Evolutionary conservation across 1,139 yeast genomes (phyloP), one percentile per base, ranked within the genome.

Genomic region (Candida tunisiensis): DNA sequence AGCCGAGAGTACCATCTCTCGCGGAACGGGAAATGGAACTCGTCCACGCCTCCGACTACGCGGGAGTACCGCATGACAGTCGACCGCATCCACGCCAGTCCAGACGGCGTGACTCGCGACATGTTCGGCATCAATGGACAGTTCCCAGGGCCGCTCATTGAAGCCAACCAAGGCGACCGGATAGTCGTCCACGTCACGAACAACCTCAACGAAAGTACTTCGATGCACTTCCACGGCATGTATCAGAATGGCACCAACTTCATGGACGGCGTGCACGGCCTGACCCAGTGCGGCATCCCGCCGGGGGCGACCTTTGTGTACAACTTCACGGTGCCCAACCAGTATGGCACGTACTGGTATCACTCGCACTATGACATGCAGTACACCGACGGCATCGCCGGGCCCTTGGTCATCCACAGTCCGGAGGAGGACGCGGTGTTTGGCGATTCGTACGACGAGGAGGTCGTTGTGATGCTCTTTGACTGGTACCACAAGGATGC

Each of bases 151-250:
- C 93, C 93, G 5, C 62, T 63, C 19, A 56, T 82, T 32, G 60
- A 66, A 28, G 78, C 77, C 27, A 59, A 61, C 28, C 65, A 61
- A 13, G 85, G 91, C 39, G 96, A 85, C 55, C 59, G 75, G n/a
- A 61, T 85, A 16, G 52, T 70, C 29, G 56, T 82, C 20, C 65
- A 73, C 44, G 55, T 82, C 47, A 67, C 67, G 32, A 85, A 85
- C 45, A 77, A 73, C 15, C 65, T 85, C 33, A 47, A 43, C 16
- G 60, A 55, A 23, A 68, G 69, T 40, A 20, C 22, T 5, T 60
- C 88, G 5, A 54, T 85, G 43, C 96, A 85, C 53, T 80, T 79
- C 69, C 96, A 85, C 55, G 96, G 96, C 27, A 45, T 85, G 45
- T 82, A 75, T 66, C 93, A 78, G 57, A 65, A 70, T 40, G 79